These are phyloP conservation scores for Linnemannia elongata DNA, from an alignment of 192 early-diverging fungal species.

Conservation along the genomic window DNA sequence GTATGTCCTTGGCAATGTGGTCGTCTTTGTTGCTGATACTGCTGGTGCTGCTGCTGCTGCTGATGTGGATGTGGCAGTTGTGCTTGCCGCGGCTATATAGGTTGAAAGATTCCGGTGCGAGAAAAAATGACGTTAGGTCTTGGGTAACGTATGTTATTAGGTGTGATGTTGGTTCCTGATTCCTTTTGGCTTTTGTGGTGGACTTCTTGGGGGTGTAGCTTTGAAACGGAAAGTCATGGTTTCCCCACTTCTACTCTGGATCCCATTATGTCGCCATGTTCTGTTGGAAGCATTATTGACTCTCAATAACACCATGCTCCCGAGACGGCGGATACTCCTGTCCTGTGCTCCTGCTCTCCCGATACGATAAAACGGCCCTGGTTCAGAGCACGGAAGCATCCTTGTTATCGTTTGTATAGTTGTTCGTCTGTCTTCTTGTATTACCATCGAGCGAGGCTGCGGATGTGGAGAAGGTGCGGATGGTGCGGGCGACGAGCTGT, in stretches of 20 bases:
- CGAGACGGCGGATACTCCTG: too few species aligned
- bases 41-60: constrained; percentile 9
- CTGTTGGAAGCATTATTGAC: too few species aligned
- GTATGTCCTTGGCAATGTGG: constrained; percentile 61
- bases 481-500: constrained; percentile 22
- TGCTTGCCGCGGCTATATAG: background rate
- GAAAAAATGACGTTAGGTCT: background rate
- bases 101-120: background rate
- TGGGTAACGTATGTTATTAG: background rate
- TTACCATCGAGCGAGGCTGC: constrained; percentile 41
- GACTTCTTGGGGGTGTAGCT: too few species aligned
- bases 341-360: too few species aligned
- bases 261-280: too few species aligned
- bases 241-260: too few species aligned
- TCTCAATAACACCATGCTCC: too few species aligned
- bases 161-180: background rate
- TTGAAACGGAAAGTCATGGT: too few species aligned
- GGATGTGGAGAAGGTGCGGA: constrained; percentile 46
- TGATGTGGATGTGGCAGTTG: background rate
- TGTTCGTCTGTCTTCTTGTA: too few species aligned
- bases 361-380: too few species aligned
- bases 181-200: background rate
- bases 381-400: too few species aligned
- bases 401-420: too few species aligned
- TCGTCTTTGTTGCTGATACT: constrained; percentile 7